Evolutionary conservation across 2,329 filamentous ascomycete species (phyloP), one percentile per base, ranked within the genome.

Genomic region (Alternaria gaisen): DNA sequence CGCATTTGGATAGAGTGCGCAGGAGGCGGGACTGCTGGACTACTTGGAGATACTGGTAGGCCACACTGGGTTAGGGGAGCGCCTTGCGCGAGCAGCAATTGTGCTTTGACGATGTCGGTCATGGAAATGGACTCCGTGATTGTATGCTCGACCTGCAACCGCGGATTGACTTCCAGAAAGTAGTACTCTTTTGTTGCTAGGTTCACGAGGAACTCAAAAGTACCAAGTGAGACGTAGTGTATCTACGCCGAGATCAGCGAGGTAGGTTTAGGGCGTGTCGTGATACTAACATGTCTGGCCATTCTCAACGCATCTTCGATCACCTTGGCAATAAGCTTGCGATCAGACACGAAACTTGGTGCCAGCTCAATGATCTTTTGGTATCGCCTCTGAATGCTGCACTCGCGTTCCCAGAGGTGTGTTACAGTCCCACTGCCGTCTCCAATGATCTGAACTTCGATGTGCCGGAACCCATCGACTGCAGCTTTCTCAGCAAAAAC

Each of bases 401-500:
- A 88, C 64, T 88, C 86, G 62, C 86, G 77, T 69, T 88, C 86
- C 84, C 85, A 87, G 3, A 88, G 72, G 77, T 88, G 85, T 34
- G 79, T 79, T 1, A 86, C 83, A 10, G 80, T 75, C 0, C 85
- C 85, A 1, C 66, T 77, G 0, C 85, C 84, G 68, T 89, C 85
- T 3, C 86, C 87, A 22, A 88, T 71, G 53, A 88, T 83, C 71
- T 89, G 87, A 6, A 89, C 83, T 64, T 89, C 87, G 47, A 90
- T 76, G 71, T 89, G 87, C 30, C 85, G 81, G 67, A 86, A 89
- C 0, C 86, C 87, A 63, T 87, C 82, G 0, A 89, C 79, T 0
- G 81, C 91, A 78, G 80, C 91, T 83, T 85, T 87, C 67, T 89
- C 87, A 0, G 84, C 83, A 66, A 88, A 89, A 0, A 88, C 81